A percentile compares a stretch with the other conserved stretches of the same genome.
These are phyloP conservation scores for Hypoxylon sp. DNA, from an alignment of 2,329 filamentous ascomycete species.

Conservation along the genomic window DNA sequence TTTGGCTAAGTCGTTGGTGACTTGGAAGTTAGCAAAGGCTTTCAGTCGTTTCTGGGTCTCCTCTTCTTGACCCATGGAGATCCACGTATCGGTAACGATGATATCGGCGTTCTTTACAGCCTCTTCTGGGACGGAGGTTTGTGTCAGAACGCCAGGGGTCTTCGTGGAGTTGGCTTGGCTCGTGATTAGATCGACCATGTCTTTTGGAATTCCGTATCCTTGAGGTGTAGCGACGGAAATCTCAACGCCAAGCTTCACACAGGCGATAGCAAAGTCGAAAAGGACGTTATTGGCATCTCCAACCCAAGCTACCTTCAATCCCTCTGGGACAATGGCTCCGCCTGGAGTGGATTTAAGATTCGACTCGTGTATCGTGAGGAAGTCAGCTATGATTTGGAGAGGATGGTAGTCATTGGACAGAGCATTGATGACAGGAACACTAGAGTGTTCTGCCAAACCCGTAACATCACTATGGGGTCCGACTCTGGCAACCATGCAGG, in stretches of 20 bases:
- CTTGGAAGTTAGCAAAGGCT: slow-evolving; percentile 89
- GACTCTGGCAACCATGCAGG: slow-evolving; percentile 82
- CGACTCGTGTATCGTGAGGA: slow-evolving; percentile 85
- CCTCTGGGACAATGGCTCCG: slow-evolving; percentile 71
- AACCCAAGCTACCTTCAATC: slow-evolving; percentile 93
- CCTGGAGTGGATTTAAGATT: slow-evolving; percentile 62
- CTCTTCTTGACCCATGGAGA: slow-evolving; percentile 96
- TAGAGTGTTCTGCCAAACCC: slow-evolving; percentile 74
- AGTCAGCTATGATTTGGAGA: slow-evolving; percentile 92
- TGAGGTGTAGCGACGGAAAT: slow-evolving; percentile 86
- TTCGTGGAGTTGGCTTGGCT: slow-evolving; percentile 65
- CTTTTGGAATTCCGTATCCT: slow-evolving; percentile 81
- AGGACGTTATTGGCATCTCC: slow-evolving; percentile 98
- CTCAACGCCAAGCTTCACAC: slow-evolving; percentile 85
- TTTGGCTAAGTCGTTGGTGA: slow-evolving; percentile 85
- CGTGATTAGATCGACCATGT: slow-evolving; percentile 77
- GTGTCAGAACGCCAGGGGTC: slow-evolving; percentile 71
- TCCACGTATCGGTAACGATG: slow-evolving; percentile 96
- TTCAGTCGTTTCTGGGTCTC: slow-evolving; percentile 80
- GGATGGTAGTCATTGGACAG: slow-evolving; percentile 93
- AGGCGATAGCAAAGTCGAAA: slow-evolving; percentile 89
- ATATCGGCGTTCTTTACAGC: slow-evolving; percentile 87
- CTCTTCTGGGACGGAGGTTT: slow-evolving; percentile 84
- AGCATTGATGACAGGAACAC: slow-evolving; percentile 85
- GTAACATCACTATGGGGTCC: slow-evolving; percentile 79